Evolutionary conservation across 2,329 filamentous ascomycete species (phyloP).

Genomic region (Xylariaceae sp.): DNA sequence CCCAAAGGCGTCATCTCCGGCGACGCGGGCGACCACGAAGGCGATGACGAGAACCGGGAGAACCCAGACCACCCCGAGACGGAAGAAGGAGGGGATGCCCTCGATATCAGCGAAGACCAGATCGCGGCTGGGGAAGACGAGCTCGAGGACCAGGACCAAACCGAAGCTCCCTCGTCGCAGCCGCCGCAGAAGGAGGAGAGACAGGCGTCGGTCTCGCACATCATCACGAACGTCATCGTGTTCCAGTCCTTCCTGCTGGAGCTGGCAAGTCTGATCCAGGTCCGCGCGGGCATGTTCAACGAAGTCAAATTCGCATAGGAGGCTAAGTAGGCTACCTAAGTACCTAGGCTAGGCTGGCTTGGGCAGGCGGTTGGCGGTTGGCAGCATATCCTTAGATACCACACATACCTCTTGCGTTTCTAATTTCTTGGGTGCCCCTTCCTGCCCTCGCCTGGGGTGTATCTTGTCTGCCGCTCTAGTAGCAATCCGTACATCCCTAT

Average conservation of each 20-base stretch:
- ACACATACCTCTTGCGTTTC: too few relatives aligned
- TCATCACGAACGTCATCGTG: constrained; percentile 72
- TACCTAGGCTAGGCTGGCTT: too few relatives aligned
- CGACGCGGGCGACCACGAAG: background rate
- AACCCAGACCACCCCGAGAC: constrained; percentile 19
- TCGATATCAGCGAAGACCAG: constrained; percentile 15
- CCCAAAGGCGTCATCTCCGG: constrained; percentile 16
- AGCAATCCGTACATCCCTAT: too few relatives aligned
- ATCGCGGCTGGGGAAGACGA: constrained; percentile 20
- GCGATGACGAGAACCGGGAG: constrained; percentile 10
- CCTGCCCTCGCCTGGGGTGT: too few relatives aligned
- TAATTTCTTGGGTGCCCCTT: too few relatives aligned
- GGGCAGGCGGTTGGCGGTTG: too few relatives aligned
- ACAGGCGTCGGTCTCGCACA: constrained; percentile 64
- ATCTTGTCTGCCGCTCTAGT: too few relatives aligned
- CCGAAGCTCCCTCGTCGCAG: too few relatives aligned
- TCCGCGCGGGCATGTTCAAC: constrained; percentile 66
- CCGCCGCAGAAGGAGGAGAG: constrained; percentile 22
- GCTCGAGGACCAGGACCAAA: constrained; percentile 17
- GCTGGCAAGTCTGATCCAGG: constrained; percentile 65
- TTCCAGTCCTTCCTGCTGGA: constrained; percentile 76
- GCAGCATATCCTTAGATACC: too few relatives aligned
- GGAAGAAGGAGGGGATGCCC: constrained; percentile 20
- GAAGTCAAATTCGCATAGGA: constrained; percentile 60
- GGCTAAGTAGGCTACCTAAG: too few relatives aligned